Percentiles rank a stretch among this genome's conserved stretches.
Conservation (phyloP, 495 filamentous ascomycete species). For the Neurospora sp. region DNA sequence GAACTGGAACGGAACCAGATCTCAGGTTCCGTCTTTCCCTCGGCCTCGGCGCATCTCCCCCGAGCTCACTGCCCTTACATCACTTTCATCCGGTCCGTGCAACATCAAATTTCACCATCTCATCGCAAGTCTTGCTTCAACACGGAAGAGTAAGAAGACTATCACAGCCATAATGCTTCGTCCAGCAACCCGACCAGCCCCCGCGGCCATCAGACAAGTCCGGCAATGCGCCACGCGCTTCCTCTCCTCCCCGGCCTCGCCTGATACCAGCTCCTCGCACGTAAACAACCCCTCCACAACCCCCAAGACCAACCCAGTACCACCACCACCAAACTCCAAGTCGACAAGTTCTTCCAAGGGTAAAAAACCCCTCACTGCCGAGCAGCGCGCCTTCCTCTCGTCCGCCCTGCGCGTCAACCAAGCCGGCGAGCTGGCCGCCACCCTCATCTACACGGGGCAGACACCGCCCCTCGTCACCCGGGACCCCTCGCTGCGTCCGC, state of each 20-base stretch:
- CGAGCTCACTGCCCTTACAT: neutral
- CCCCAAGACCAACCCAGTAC: neutral
- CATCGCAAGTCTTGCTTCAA: neutral
- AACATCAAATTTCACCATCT: neutral
- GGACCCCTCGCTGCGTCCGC: slow-evolving; percentile 74
- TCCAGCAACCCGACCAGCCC: neutral
- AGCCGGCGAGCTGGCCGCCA: slow-evolving; percentile 80
- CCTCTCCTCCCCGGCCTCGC: neutral
- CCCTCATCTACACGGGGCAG: slow-evolving; percentile 76
- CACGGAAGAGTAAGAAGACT: neutral
- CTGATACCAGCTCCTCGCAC: slow-evolving; percentile 5
- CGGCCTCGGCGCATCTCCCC: neutral
- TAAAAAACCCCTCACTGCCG: slow-evolving; percentile 48
- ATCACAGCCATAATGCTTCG: neutral
- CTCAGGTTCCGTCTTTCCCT: neutral
- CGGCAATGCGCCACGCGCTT: slow-evolving; percentile 2
- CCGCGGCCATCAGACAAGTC: neutral
- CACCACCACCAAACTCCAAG: slow-evolving; percentile 4
- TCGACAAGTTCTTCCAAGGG: slow-evolving; percentile 21
- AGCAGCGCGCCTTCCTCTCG: slow-evolving; percentile 68
- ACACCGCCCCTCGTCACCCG: slow-evolving; percentile 61
- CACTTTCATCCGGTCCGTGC: neutral
- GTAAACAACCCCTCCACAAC: neutral
- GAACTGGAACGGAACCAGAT: neutral
- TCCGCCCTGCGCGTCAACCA: slow-evolving; percentile 83